Percentiles rank a stretch among this genome's conserved stretches.
Evolutionary conservation across 2,329 filamentous ascomycete species (phyloP).

Genomic region (Pseudonectria foliicola): DNA sequence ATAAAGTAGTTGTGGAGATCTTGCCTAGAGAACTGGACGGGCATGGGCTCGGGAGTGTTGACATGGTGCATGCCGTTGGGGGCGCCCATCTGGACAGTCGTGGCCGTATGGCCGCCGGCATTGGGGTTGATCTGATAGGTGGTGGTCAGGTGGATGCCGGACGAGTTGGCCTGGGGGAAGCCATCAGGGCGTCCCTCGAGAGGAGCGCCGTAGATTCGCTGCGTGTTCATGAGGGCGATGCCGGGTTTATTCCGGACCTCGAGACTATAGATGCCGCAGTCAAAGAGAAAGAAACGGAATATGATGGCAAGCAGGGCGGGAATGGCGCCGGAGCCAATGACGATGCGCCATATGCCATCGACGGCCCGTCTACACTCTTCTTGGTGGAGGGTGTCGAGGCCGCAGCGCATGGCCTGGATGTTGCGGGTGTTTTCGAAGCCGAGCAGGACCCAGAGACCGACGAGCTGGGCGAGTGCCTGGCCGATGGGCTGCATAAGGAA

Average conservation of each 20-base stretch:
- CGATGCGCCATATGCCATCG: conserved; percentile 60
- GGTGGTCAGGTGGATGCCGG: conserved; percentile 8
- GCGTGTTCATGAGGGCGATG: conserved; percentile 52
- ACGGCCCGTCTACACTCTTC: conserved; percentile 40
- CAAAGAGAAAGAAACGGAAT: conserved; percentile 60
- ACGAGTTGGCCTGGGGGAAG: conserved; percentile 14
- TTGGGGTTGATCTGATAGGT: conserved; percentile 18
- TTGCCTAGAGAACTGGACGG: conserved; percentile 40
- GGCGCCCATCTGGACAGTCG: conserved; percentile 12
- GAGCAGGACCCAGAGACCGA: conserved; percentile 47
- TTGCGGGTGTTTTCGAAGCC: conserved; percentile 36
- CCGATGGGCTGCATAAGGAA: conserved; percentile 65
- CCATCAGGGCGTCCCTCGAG: conserved; percentile 11
- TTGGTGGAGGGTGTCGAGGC: conserved; percentile 37
- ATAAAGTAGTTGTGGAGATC: conserved; percentile 47
- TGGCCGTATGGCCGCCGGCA: conserved; percentile 4
- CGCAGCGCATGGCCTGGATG: conserved; percentile 39
- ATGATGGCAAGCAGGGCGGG: conserved; percentile 57
- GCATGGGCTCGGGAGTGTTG: conserved; percentile 31
- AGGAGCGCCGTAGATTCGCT: conserved; percentile 46
- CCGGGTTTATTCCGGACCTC: conserved; percentile 57
- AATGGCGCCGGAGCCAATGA: conserved; percentile 57
- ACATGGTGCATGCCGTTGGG: conserved; percentile 22
- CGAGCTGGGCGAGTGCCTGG: conserved; percentile 56
- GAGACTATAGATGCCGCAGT: conserved; percentile 57